Conservation (phyloP, 768 basidiomycete species). For the Kwoniella newhampshirensis region DNA sequence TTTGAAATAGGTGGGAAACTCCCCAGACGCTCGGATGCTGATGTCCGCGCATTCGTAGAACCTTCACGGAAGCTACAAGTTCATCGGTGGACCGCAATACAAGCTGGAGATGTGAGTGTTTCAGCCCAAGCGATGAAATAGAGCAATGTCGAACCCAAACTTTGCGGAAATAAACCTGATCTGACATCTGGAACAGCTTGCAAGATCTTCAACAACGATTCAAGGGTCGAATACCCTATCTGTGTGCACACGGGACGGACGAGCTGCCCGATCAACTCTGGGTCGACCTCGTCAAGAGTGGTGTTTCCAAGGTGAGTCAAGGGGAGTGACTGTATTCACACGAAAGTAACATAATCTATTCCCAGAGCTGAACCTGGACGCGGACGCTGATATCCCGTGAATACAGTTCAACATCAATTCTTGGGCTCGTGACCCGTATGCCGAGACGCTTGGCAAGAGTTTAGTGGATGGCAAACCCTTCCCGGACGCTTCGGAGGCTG, state of each 20-base stretch:
- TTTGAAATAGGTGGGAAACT: background rate
- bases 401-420: slow-evolving; percentile 52
- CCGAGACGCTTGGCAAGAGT: slow-evolving; percentile 29
- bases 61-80: slow-evolving; percentile 52
- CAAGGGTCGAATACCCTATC: slow-evolving; percentile 39
- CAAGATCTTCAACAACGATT: slow-evolving; percentile 34
- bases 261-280: slow-evolving; percentile 51
- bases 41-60: slow-evolving; percentile 27
- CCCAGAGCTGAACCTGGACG: background rate
- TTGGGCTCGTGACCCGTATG: slow-evolving; percentile 50
- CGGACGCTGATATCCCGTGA: too few relatives aligned
- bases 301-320: slow-evolving; percentile 47
- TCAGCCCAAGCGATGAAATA: too few relatives aligned
- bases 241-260: slow-evolving; percentile 53
- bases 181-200: background rate
- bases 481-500: slow-evolving; percentile 50
- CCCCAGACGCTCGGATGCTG: too few relatives aligned
- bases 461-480: slow-evolving; percentile 37
- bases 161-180: background rate
- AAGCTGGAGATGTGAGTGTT: slow-evolving; percentile 40
- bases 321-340: too few relatives aligned
- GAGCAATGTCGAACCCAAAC: too few relatives aligned
- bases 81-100: slow-evolving; percentile 48
- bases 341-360: too few relatives aligned
- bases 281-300: slow-evolving; percentile 45